phyloP scores from a whole-genome alignment of 2,329 filamentous ascomycete genomes.

The Stromatinia cepivora region DNA sequence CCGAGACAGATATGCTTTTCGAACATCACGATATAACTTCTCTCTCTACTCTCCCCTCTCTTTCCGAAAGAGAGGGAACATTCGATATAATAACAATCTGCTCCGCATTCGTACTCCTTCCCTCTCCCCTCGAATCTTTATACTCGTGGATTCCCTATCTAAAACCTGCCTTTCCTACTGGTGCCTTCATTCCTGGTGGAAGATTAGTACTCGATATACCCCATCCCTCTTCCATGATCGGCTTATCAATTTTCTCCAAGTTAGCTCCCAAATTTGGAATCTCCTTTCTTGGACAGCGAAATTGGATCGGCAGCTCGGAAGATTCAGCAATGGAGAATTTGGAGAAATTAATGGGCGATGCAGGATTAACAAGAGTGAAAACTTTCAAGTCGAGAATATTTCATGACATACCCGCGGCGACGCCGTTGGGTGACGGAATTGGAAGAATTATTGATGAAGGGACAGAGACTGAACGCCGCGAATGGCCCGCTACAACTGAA shows the following conservation, averaged over 20 bases:
- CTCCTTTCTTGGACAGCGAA: not conserved
- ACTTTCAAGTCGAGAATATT: slow-evolving; percentile 6
- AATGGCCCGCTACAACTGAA: not conserved
- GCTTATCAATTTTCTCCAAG: not conserved
- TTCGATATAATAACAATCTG: slow-evolving; percentile 14
- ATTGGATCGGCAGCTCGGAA: not conserved
- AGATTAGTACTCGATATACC: slow-evolving; percentile 14
- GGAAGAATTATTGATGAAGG: not conserved
- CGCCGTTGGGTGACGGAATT: not conserved
- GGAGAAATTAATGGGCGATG: not conserved
- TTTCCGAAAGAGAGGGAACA: not conserved
- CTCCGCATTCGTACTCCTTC: not conserved
- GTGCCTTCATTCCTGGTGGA: not conserved
- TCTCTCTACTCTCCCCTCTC: not conserved
- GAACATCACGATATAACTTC: not conserved
- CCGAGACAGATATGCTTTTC: not conserved
- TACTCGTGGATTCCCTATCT: slow-evolving; percentile 11
- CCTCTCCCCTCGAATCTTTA: not conserved
- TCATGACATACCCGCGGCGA: slow-evolving; percentile 1
- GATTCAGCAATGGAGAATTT: not conserved
- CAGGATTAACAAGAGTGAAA: not conserved
- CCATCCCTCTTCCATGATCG: not conserved
- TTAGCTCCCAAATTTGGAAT: not conserved
- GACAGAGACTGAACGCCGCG: not conserved
- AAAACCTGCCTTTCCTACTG: not conserved